Conservation (phyloP, 768 basidiomycete genomes). For the Suillus weaverae region DNA sequence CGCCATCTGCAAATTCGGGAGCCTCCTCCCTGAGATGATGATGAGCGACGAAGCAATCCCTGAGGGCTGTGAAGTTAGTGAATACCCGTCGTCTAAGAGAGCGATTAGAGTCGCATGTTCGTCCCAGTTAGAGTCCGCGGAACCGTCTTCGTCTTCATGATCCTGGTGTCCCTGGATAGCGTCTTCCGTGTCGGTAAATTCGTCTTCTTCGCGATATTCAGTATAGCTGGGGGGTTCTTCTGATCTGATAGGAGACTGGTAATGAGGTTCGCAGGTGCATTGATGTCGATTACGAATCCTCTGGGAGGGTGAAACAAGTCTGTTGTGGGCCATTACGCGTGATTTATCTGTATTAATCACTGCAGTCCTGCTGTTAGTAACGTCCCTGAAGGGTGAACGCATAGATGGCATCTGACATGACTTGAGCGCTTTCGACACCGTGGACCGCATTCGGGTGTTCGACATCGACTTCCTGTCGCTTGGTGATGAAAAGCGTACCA, state of each 20-base stretch:
- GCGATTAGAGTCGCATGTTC: slow-evolving; percentile 29
- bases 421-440: slow-evolving; percentile 3
- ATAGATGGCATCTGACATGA: slow-evolving; percentile 9
- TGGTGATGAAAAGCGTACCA: slow-evolving; percentile 7
- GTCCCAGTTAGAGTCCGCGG: slow-evolving; percentile 21
- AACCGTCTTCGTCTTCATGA: slow-evolving; percentile 9
- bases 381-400: background rate
- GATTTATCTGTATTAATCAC: background rate
- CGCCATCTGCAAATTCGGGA: slow-evolving; percentile 41
- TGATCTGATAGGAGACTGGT: slow-evolving; percentile 3
- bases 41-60: background rate
- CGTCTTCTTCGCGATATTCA: slow-evolving; percentile 2
- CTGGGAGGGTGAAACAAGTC: background rate
- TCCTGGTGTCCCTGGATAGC: background rate
- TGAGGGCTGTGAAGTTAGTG: background rate
- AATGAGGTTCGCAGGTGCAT: background rate
- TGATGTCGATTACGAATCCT: background rate
- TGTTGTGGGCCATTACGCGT: background rate
- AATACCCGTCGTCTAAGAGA: slow-evolving; percentile 24
- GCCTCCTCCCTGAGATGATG: slow-evolving; percentile 34
- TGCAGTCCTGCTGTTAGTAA: background rate
- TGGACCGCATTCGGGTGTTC: slow-evolving; percentile 7
- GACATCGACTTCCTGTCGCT: background rate
- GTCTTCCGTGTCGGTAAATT: background rate
- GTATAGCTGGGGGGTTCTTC: background rate